These are phyloP conservation scores for Fraxinus floribunda DNA, from an alignment of 305 asterid species.

Conservation along the genomic window DNA sequence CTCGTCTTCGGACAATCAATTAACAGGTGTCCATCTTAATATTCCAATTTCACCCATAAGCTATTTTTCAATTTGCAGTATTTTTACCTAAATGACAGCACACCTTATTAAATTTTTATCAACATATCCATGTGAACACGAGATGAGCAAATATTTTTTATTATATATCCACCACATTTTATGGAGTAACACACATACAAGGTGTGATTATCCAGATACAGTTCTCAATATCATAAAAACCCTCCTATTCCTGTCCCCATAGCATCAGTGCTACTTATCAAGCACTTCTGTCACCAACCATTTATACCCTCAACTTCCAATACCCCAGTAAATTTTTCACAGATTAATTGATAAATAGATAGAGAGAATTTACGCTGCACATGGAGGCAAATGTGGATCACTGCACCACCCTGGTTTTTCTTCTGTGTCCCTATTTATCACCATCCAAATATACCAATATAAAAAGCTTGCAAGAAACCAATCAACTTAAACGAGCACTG, in stretches of 20 bases:
- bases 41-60: not conserved
- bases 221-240: not conserved
- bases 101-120: slow-evolving; percentile 9
- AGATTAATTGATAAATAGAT: not conserved
- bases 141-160: not conserved
- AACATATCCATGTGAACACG: not conserved
- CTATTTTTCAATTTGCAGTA: not conserved
- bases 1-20: not conserved
- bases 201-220: not conserved
- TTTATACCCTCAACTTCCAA: not conserved
- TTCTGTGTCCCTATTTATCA: slow-evolving; percentile 62
- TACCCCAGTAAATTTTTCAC: not conserved
- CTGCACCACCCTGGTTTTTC: slow-evolving; percentile 96
- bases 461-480: slow-evolving; percentile 10
- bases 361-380: slow-evolving; percentile 69
- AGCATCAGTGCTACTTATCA: not conserved
- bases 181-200: not conserved
- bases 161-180: not conserved
- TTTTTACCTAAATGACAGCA: not conserved
- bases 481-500: not conserved
- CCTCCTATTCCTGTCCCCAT: not conserved
- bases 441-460: slow-evolving; percentile 22
- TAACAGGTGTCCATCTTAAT: not conserved
- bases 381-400: slow-evolving; percentile 85
- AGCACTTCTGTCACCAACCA: not conserved